Conservation (phyloP, 176 grass and related monocot genomes). For the Musa acuminata region DNA sequence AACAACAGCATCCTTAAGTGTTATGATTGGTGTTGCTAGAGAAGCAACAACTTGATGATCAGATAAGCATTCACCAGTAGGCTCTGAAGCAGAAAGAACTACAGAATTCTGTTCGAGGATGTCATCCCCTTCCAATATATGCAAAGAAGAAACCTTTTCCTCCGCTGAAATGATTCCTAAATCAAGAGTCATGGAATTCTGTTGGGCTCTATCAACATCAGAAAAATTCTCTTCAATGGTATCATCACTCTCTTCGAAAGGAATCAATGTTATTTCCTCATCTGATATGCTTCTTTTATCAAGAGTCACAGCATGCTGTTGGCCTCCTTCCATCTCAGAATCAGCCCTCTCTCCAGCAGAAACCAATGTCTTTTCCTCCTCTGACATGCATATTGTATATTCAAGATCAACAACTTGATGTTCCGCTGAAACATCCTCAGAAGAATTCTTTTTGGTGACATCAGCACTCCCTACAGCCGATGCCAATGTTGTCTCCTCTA, state of each 20-base stretch:
- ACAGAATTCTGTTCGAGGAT: background rate
- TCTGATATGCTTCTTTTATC: slow-evolving; percentile 13
- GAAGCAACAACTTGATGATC: background rate
- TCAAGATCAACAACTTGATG: too few species aligned
- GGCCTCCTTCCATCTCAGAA: slow-evolving; percentile 15
- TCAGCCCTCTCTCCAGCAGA: slow-evolving; percentile 26
- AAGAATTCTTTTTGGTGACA: slow-evolving; percentile 6
- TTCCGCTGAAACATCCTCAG: slow-evolving; percentile 23
- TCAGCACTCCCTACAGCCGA: slow-evolving; percentile 28
- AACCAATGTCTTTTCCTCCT: background rate
- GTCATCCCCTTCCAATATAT: background rate
- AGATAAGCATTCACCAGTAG: background rate
- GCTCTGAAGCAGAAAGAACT: background rate
- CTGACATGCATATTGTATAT: too few species aligned
- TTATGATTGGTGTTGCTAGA: background rate
- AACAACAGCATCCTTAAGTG: background rate
- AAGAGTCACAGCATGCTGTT: background rate
- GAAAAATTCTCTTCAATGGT: background rate
- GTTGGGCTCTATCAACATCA: background rate
- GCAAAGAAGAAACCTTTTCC: background rate
- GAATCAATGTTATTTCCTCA: slow-evolving; percentile 16
- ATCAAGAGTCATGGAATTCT: too few species aligned
- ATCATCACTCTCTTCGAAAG: slow-evolving; percentile 28
- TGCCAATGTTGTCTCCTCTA: slow-evolving; percentile 17
- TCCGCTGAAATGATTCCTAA: background rate